These are phyloP conservation scores for Amborella trichopoda DNA, from an alignment of 164 flowering plant genomes.

Conservation along the genomic window DNA sequence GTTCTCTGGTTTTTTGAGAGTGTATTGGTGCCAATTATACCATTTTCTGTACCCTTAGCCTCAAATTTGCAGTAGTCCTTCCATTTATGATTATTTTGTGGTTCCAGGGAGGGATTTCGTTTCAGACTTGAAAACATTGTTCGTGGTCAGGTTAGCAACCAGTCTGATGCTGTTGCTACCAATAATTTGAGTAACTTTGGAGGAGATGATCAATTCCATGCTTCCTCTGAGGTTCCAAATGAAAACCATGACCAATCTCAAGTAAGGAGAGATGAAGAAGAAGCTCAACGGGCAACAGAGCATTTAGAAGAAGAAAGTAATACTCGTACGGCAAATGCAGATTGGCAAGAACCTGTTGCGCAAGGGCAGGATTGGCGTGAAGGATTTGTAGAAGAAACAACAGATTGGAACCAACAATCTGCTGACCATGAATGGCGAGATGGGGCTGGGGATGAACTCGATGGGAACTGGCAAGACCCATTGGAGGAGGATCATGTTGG, in stretches of 20 bases:
- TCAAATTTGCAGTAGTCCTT: not conserved
- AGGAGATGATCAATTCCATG: conserved; percentile 24
- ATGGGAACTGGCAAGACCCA: conserved; percentile 27
- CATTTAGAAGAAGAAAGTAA: conserved; percentile 20
- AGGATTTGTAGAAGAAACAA: conserved; percentile 30
- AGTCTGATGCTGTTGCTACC: conserved; percentile 35
- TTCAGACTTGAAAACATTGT: conserved; percentile 74
- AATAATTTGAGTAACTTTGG: conserved; percentile 25
- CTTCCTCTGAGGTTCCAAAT: conserved; percentile 22
- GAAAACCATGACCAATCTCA: conserved; percentile 30
- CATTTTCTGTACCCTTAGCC: not conserved
- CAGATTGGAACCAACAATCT: conserved; percentile 39
- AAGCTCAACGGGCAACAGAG: conserved; percentile 15
- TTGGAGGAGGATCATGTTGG: conserved; percentile 27
- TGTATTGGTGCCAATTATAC: not conserved
- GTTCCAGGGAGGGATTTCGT: conserved; percentile 76
- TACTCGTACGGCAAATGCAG: conserved; percentile 20
- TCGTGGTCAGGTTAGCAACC: conserved; percentile 73
- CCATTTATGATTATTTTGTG: not conserved
- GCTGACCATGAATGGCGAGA: conserved; percentile 39
- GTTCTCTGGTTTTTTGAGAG: not conserved
- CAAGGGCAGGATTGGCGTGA: conserved; percentile 38
- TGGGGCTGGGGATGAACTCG: conserved; percentile 26
- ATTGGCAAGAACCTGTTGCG: conserved; percentile 30
- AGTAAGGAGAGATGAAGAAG: conserved; percentile 26